Conservation (phyloP, 2,329 filamentous ascomycete species). For the Aspergillus tubingensis region DNA sequence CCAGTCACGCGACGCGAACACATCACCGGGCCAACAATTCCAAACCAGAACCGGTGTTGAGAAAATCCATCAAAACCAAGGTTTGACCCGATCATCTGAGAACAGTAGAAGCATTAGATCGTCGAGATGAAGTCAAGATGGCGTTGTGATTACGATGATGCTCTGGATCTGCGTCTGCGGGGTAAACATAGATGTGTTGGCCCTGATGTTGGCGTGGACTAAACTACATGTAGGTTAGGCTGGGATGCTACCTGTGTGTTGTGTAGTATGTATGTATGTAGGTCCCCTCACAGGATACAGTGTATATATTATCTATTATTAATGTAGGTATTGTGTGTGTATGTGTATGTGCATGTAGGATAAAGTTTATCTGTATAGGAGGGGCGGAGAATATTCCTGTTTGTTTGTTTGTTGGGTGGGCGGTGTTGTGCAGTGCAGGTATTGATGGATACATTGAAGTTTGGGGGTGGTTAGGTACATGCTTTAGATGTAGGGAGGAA, state of each 20-base stretch:
- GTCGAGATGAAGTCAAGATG: constrained; percentile 11
- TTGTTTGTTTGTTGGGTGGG: neutral
- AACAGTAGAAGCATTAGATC: neutral
- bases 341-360: neutral
- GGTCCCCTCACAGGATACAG: neutral
- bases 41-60: neutral
- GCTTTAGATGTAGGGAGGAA: too few relatives aligned
- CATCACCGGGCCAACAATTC: neutral
- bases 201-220: too few relatives aligned
- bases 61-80: too few relatives aligned
- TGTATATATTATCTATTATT: neutral
- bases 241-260: too few relatives aligned
- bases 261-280: neutral
- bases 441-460: neutral
- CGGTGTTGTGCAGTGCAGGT: neutral
- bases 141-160: neutral
- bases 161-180: constrained; percentile 9
- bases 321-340: neutral
- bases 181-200: neutral
- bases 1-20: too few relatives aligned
- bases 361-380: neutral
- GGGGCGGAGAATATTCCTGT: neutral
- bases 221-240: too few relatives aligned
- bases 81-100: too few relatives aligned
- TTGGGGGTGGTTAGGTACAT: neutral